Evolutionary conservation across 768 basidiomycete species (phyloP).

Genomic region (Boletus bicolor): DNA sequence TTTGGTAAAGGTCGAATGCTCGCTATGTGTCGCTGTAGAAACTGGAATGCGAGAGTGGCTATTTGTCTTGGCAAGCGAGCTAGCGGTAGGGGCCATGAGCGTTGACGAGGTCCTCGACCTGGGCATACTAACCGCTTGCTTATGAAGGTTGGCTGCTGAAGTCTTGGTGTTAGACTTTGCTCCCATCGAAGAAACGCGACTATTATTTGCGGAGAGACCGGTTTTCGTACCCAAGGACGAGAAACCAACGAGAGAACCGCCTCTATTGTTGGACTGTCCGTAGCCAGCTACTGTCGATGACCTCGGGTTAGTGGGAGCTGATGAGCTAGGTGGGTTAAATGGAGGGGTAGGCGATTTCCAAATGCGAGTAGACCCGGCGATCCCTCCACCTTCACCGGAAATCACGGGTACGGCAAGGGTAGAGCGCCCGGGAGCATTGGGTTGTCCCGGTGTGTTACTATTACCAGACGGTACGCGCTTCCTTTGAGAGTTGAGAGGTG

Average conservation of each 20-base stretch:
- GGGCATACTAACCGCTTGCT: slow-evolving; percentile 9
- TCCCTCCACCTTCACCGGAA: slow-evolving; percentile 5
- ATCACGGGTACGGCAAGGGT: slow-evolving; percentile 11
- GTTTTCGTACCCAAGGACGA: slow-evolving; percentile 40
- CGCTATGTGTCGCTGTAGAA: slow-evolving; percentile 10
- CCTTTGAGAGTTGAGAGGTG: slow-evolving; percentile 16
- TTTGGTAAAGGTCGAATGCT: slow-evolving; percentile 15
- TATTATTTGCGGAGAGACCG: slow-evolving; percentile 23
- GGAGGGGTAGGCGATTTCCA: slow-evolving; percentile 23
- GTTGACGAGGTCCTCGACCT: slow-evolving; percentile 41
- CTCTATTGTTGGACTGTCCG: slow-evolving; percentile 13
- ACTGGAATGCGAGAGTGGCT: slow-evolving; percentile 25
- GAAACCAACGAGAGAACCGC: slow-evolving; percentile 23
- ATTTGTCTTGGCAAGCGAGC: slow-evolving; percentile 63
- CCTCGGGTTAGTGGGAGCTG: slow-evolving; percentile 11
- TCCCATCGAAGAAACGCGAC: slow-evolving; percentile 28
- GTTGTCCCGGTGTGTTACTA: slow-evolving; percentile 5
- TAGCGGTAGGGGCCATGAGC: slow-evolving; percentile 71
- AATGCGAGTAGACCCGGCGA: slow-evolving; percentile 13
- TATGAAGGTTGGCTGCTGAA: slow-evolving; percentile 6
- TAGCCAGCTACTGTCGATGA: slow-evolving; percentile 18
- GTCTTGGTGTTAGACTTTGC: slow-evolving; percentile 20
- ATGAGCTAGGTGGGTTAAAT: slow-evolving; percentile 10
- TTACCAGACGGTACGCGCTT: slow-evolving; percentile 18
- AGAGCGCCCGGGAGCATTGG: slow-evolving; percentile 7